Base-by-base conservation (phyloP, 208 protist genomes). In the Leptomonas seymouri region DNA sequence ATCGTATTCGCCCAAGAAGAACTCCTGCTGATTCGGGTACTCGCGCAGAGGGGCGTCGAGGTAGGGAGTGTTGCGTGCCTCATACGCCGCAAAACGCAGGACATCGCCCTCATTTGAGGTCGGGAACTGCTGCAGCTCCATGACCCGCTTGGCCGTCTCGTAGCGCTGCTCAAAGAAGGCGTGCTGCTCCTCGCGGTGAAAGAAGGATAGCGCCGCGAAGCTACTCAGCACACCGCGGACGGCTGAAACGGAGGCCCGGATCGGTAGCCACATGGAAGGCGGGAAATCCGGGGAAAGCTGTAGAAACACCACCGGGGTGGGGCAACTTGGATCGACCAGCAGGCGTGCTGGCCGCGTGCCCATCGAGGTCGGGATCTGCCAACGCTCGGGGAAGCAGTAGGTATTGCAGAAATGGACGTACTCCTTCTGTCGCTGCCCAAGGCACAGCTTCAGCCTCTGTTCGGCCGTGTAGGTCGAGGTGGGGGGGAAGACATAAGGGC, bases 391-490 rank as follows among this genome's bases (percentile, higher is more conserved):
- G 67, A 98, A 98, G 63, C 80, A 49, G 77, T 97, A 98, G 23
- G 87, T 76, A 57, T 90, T 80, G 64, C 85, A 90, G 67, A 98
- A 95, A 79, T 89, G 84, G n/a, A 97, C 76, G 81, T 97, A 98
- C 81, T 95, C 89, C 59, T 69, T 82, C 21, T 78, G 58, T 16
- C 65, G 80, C 55, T 90, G 45, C 0, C 87, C 87, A 16, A 90
- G 74, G 50, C 89, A 96, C 45, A 97, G 80, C 62, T 81, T 69
- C 28, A 75, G 62, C 27, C 72, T 78, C 70, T 90, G 75, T 46
- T 86, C 87, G 53, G 62, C 56, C 7, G 83, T 86, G 77, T 91
- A 96, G 16, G 85, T 91, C 21, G 80, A 57, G 0, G 91, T 85
- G 16, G 78, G 51, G 20, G 83, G 77, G 56, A 96, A 96, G 11